These are phyloP conservation scores for Colletotrichum salicis DNA, from an alignment of 2,329 filamentous ascomycete genomes.

Conservation along the genomic window DNA sequence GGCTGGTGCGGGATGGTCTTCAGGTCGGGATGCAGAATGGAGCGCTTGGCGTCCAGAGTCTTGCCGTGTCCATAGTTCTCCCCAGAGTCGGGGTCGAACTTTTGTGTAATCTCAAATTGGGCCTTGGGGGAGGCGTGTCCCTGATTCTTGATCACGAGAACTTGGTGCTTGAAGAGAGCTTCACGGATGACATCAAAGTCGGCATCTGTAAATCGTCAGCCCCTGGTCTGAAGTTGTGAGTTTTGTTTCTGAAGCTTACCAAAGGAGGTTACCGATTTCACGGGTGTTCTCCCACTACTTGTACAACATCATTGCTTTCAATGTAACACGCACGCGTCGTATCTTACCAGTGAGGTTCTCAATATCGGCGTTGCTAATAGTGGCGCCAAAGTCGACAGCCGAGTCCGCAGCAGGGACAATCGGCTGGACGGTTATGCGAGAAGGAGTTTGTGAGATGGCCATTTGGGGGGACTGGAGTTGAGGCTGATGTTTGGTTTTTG, in stretches of 20 bases:
- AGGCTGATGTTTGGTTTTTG: not conserved
- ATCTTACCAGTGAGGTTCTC: slow-evolving; percentile 71
- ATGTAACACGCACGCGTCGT: slow-evolving; percentile 17
- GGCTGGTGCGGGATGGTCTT: slow-evolving; percentile 85
- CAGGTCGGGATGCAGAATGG: slow-evolving; percentile 80
- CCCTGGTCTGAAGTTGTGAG: not conserved
- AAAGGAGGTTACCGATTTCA: slow-evolving; percentile 70
- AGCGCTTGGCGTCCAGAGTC: slow-evolving; percentile 72
- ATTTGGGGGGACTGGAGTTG: not conserved
- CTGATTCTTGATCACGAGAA: slow-evolving; percentile 78
- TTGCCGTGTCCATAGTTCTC: slow-evolving; percentile 80
- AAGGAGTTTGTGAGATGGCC: slow-evolving; percentile 12
- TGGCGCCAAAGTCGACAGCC: slow-evolving; percentile 68
- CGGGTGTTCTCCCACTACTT: slow-evolving; percentile 62
- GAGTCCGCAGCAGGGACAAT: slow-evolving; percentile 50
- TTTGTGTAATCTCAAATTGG: slow-evolving; percentile 78
- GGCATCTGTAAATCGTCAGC: slow-evolving; percentile 57
- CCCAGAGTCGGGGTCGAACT: slow-evolving; percentile 74
- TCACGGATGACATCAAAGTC: slow-evolving; percentile 73
- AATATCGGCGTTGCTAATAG: slow-evolving; percentile 67
- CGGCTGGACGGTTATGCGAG: slow-evolving; percentile 46
- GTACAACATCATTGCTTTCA: slow-evolving; percentile 19
- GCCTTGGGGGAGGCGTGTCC: slow-evolving; percentile 71
- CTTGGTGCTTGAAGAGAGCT: slow-evolving; percentile 74
- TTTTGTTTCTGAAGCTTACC: slow-evolving; percentile 50